Base-by-base conservation (phyloP, 768 basidiomycete species). In the Multifurca ochricompacta region DNA sequence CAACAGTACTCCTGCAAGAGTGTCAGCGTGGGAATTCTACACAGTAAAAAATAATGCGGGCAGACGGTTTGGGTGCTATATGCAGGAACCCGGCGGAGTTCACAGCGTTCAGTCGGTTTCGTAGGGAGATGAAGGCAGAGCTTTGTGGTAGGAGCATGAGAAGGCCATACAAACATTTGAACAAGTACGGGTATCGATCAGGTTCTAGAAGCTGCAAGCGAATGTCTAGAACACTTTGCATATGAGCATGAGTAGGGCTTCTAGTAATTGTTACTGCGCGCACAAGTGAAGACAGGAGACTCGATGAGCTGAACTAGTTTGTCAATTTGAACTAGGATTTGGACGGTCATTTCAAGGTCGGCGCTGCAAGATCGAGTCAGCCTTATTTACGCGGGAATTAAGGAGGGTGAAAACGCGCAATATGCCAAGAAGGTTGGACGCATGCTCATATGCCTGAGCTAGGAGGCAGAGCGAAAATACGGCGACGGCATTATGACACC, bases 391-490 rank as follows among this genome's bases (percentile, higher is more conserved):
- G 4, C 10, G 19, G 45, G 23, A 11, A 4, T 11, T 6, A 43
- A 50, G 18, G 27, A 19, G 31, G 21, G 14, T 32, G 68, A 57
- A n/a, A 44, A 67, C 83, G 55, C 66, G 93, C 95, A 99, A 97
- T 56, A 96, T 98, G 58, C 91, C 85, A 16, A 99, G 75, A 3
- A 99, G 77, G 67, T 94, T 97, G 19, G 92, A 95, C 1, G 95
- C 96, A 69, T 99, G 96, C 67, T 99, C 96, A 62, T 99, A 99
- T 3, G 96, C 95, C 67, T 99, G 96, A 5, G 96, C 96, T 23
- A 99, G 76, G 27, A 99, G 76, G 68, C 96, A 99, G 6, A 99
- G 77, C 1, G 96, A 92, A 66, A 99, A 96, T 1, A 92, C 92
- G 0, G 96, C 87, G 39, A 98, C 94, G 1, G 95, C 89, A 65